These are phyloP conservation scores for Lonicera japonica DNA, from an alignment of 129 eudicot genomes.

Conservation along the genomic window DNA sequence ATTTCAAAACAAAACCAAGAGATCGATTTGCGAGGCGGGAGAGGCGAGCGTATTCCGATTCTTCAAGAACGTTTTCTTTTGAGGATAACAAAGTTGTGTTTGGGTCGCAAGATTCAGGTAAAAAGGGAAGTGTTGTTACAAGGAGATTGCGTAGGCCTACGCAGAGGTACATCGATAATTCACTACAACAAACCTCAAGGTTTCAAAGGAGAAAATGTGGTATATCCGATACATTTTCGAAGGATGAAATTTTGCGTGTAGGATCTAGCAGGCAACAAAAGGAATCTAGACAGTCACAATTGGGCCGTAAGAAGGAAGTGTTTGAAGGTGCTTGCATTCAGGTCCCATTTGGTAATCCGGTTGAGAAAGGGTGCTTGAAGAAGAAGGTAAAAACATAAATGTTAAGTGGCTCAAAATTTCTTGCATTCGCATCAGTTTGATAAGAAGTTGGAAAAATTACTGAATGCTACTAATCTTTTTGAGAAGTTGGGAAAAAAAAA, in stretches of 20 bases:
- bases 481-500: neutral
- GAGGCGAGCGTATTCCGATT: conserved; percentile 10
- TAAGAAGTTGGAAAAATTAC: too few species aligned
- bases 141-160: conserved; percentile 12
- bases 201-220: neutral
- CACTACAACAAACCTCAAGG: conserved; percentile 7
- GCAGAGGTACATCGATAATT: conserved; percentile 5
- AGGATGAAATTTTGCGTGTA: neutral
- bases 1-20: conserved; percentile 30
- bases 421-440: neutral
- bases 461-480: neutral
- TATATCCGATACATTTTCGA: conserved; percentile 2
- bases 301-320: neutral
- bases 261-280: conserved; percentile 5
- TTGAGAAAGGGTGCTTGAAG: neutral
- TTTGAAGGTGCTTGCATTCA: conserved; percentile 3
- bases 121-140: neutral
- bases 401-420: neutral
- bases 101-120: conserved; percentile 1
- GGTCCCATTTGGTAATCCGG: conserved; percentile 10
- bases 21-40: conserved; percentile 16
- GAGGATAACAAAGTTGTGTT: conserved; percentile 11
- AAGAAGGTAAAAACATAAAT: conserved; percentile 6
- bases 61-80: conserved; percentile 9
- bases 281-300: neutral